Evolutionary conservation across 345 rosid genomes (phyloP).

Genomic region (Melaleuca quinquenervia): DNA sequence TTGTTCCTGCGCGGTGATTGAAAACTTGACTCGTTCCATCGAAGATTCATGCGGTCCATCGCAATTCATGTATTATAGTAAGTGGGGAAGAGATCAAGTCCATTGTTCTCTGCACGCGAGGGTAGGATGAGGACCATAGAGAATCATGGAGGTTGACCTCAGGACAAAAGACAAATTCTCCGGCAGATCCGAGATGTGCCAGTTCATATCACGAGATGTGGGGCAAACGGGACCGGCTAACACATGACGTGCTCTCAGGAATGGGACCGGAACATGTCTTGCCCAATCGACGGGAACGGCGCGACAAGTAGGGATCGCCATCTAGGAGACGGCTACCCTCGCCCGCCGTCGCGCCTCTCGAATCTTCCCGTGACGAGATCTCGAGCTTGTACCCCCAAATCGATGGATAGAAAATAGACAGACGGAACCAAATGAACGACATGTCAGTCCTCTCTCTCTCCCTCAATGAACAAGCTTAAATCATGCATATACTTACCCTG

Average conservation of each 20-base stretch:
- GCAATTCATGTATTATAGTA: too few species aligned
- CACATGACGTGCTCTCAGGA: not conserved
- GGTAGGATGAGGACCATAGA: not conserved
- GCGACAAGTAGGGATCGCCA: not conserved
- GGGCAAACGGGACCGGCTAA: not conserved
- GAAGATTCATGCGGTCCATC: too few species aligned
- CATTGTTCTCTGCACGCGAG: too few species aligned
- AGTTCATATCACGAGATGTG: not conserved
- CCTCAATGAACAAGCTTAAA: not conserved
- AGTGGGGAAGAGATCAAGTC: too few species aligned
- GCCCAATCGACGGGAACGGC: not conserved
- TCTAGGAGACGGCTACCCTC: not conserved
- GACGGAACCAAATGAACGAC: not conserved
- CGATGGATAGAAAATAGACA: not conserved
- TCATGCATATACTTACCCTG: not conserved
- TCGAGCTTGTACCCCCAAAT: not conserved
- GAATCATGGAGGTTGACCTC: not conserved
- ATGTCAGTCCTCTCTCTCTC: not conserved
- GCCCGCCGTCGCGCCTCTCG: not conserved
- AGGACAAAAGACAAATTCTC: not conserved
- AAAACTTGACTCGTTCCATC: too few species aligned
- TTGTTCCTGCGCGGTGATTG: too few species aligned
- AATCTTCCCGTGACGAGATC: not conserved
- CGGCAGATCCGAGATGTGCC: not conserved
- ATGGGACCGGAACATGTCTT: not conserved